Conservation (phyloP, 352 stramenopile species). For the Phytophthora sp. region DNA sequence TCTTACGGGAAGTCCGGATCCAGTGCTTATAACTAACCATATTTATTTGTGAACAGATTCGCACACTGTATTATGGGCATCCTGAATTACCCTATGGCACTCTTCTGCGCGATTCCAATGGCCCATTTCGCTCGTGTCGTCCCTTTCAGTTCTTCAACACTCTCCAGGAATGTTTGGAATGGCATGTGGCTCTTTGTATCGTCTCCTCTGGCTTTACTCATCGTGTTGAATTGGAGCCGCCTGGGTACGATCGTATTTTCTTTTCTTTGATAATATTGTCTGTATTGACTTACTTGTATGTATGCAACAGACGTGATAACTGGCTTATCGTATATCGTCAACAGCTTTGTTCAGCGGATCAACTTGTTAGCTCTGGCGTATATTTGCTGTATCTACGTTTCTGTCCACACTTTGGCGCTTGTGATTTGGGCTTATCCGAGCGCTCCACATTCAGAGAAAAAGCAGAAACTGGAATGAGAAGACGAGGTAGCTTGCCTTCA, state of each 20-base stretch:
- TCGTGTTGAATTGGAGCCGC: conserved; percentile 29
- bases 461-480: conserved; percentile 39
- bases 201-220: conserved; percentile 54
- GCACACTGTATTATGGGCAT: conserved; percentile 78
- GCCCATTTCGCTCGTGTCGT: conserved; percentile 64
- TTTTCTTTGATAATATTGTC: neutral
- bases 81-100: conserved; percentile 84
- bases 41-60: conserved; percentile 39
- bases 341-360: conserved; percentile 54
- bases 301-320: conserved; percentile 28
- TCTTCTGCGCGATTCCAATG: conserved; percentile 72
- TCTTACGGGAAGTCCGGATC: neutral
- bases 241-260: conserved; percentile 23
- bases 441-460: conserved; percentile 4
- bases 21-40: conserved; percentile 7
- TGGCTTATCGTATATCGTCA: conserved; percentile 43
- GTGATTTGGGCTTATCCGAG: conserved; percentile 47
- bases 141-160: conserved; percentile 34
- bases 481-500: neutral
- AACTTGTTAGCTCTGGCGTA: conserved; percentile 76
- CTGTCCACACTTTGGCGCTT: conserved; percentile 69
- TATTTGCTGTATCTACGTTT: conserved; percentile 70
- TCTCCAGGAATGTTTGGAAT: conserved; percentile 34
- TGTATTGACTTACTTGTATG: conserved; percentile 8
- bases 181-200: conserved; percentile 60